phyloP scores from a whole-genome alignment of 2,329 filamentous ascomycete species.

The Hypoxylon sp. region DNA sequence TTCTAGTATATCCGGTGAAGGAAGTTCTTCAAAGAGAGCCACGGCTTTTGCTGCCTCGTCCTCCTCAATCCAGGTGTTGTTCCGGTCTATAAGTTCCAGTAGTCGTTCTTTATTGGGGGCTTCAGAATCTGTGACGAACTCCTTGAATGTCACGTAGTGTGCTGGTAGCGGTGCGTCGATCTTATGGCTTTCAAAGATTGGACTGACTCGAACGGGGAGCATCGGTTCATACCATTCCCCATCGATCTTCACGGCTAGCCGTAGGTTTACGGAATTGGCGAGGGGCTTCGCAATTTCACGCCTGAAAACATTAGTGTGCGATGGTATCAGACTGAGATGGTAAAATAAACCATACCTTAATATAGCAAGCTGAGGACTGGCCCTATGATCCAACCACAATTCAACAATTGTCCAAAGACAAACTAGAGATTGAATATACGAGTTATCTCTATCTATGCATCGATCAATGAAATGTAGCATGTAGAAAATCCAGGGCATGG shows the following conservation, averaged over 20 bases:
- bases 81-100: constrained; percentile 23
- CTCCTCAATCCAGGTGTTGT: constrained; percentile 7
- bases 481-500: neutral
- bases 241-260: constrained; percentile 1
- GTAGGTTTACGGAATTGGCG: neutral
- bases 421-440: too few relatives aligned
- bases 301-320: too few relatives aligned
- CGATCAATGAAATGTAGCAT: neutral
- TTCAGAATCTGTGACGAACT: neutral
- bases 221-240: neutral
- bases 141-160: neutral
- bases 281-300: too few relatives aligned
- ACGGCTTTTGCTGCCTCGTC: constrained; percentile 4
- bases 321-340: neutral
- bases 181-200: neutral
- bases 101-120: constrained; percentile 18
- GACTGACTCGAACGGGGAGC: neutral
- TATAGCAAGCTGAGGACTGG: constrained; percentile 4
- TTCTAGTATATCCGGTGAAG: neutral
- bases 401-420: neutral
- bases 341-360: neutral
- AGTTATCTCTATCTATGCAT: neutral
- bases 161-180: neutral
- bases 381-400: constrained; percentile 13
- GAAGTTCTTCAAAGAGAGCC: constrained; percentile 8